Evolutionary conservation across 441 rosid species (phyloP), one percentile per base, ranked within the genome.

Genomic region (Kokia cookei): DNA sequence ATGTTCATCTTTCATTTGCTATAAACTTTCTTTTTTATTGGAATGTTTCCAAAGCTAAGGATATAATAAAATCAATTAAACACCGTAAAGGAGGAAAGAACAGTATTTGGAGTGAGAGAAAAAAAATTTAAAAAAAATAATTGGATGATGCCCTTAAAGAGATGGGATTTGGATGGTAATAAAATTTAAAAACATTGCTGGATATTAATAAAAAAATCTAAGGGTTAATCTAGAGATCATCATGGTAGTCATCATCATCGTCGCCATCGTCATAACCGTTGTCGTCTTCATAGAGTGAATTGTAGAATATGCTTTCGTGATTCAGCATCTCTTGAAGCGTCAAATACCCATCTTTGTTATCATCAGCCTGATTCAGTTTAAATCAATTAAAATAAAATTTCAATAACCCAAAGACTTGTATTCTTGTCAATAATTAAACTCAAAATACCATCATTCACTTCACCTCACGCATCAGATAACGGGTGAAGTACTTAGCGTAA

Each of bases 311-410:
- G 53, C 75, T 35, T 77, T 86, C 88, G 32, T 89, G 93, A 66
- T 84, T 76, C 45, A 90, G 66, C 87, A 90, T 88, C 79, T 92
- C 96, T 12, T 82, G 82, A 14, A 92, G 78, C 19, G 86, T 79
- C 77, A 90, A 66, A 13, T 79, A 69, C 27, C 89, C 89, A 79
- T 90, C 92, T 78, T 73, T 73, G 76, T 88, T 73, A 32, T 86
- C 92, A 76, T 90, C 95, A 3, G 90, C 88, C 97, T 90, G 77
- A 7, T 19, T 48, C 4, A 27, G 5, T 3, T 7, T 24, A 92
- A 84, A 63, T 90, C 88, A 4, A 37, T 37, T 1, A 15, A 11
- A 57, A 32, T 15, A n/a, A 5, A 59, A 29, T 0, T 47, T 19
- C 9, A 19, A 11, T 32, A 42, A 66, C 35, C 29, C 27, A 22